Evolutionary conservation across 1,284 basidiomycete genomes (phyloP).

Genomic region (Cryptococcus sp.): DNA sequence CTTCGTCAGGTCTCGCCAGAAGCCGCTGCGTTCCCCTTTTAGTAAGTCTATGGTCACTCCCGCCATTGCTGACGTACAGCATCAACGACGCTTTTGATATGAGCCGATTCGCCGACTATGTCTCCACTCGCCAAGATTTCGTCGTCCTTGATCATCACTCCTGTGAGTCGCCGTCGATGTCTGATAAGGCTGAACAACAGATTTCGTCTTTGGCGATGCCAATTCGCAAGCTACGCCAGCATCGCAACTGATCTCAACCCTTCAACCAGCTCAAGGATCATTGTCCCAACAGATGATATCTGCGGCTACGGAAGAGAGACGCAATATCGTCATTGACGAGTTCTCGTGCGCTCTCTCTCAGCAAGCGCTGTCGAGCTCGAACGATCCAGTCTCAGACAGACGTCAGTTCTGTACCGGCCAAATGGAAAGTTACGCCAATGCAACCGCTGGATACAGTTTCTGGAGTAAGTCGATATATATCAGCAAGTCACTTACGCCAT

Average conservation of each 20-base stretch:
- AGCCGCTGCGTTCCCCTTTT: slow-evolving; percentile 63
- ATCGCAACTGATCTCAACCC: slow-evolving; percentile 55
- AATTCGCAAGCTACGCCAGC: slow-evolving; percentile 21
- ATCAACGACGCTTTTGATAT: slow-evolving; percentile 74
- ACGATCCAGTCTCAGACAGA: slow-evolving; percentile 57
- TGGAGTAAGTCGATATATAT: slow-evolving; percentile 60
- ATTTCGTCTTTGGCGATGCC: slow-evolving; percentile 38
- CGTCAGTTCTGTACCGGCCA: slow-evolving; percentile 66
- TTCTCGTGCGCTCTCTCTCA: slow-evolving; percentile 70
- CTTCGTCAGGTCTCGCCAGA: slow-evolving; percentile 59
- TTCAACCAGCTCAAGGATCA: slow-evolving; percentile 55
- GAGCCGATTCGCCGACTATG: slow-evolving; percentile 60
- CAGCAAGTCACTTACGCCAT: neutral
- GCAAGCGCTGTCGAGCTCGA: slow-evolving; percentile 59
- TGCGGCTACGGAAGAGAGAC: slow-evolving; percentile 55
- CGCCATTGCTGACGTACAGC: slow-evolving; percentile 7
- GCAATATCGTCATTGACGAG: slow-evolving; percentile 70
- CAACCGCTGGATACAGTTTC: slow-evolving; percentile 68
- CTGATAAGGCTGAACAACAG: slow-evolving; percentile 6
- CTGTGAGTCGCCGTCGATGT: slow-evolving; percentile 37
- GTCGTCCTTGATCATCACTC: slow-evolving; percentile 76
- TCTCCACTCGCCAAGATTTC: slow-evolving; percentile 64
- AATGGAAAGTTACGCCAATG: slow-evolving; percentile 62
- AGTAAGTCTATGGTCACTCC: slow-evolving; percentile 42
- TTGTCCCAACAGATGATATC: slow-evolving; percentile 55